Base-by-base conservation (phyloP, 1,284 basidiomycete genomes). In the Vanrija humicola region DNA sequence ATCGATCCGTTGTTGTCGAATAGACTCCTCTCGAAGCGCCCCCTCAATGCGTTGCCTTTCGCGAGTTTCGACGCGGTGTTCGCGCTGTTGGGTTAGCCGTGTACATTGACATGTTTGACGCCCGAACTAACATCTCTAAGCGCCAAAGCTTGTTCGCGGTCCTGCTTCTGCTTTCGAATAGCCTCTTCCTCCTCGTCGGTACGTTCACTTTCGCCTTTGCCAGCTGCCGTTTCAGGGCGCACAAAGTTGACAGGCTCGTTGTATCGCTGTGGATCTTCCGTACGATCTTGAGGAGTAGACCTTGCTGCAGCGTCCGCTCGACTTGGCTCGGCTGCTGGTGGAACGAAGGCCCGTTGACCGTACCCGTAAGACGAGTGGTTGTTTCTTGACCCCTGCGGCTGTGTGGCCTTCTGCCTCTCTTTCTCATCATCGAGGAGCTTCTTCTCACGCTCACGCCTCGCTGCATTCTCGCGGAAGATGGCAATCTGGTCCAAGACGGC, bases 401-500 rank as follows among this genome's bases (percentile, higher is more conserved):
- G 56, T 50, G 50, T 38, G 15, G 55, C 51, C 54, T 67, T 73
- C 50, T 56, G 61, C 25, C 68, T 47, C 44, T 78, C 75, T 50
- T 64, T 60, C 39, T 77, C 74, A 48, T 74, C 63, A 43, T 88
- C 86, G 64, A 88, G 84, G 50, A 82, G 80, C 78, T 88, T 79
- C 78, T 90, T 90, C 74, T 93, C 89, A 34, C 87, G 82, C 67
- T 94, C 90, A 26, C 88, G 80, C 70, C 90, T 89, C 14, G 88
- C 90, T 0, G 90, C 87, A 16, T 87, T 83, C 75, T 92, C 89
- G 52, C 90, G 83, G 75, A 94, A 97, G 66, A 92, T 87, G 1
- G 92, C 91, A 59, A 98, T 98, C 72, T 97, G 93, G 38, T 87
- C 90, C 56, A 97, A 87, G 53, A 98, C 93, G 29, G 90, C 86